These are phyloP conservation scores for Pochonia chlamydosporia DNA, from an alignment of 2,329 filamentous ascomycete genomes.

Conservation along the genomic window DNA sequence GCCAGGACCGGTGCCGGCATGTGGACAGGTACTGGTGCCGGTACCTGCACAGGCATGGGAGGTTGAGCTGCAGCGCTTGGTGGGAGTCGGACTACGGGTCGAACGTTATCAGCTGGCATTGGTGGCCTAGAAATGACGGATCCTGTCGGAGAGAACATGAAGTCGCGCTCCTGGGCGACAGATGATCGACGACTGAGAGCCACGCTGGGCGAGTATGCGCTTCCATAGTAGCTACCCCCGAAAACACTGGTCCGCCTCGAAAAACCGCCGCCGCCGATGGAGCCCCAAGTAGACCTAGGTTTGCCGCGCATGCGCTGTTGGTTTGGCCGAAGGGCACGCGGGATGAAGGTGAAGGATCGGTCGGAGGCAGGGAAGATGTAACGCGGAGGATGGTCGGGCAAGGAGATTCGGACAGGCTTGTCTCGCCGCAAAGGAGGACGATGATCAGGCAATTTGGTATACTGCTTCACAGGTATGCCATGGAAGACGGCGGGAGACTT, in stretches of 20 bases:
- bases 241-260: constrained; percentile 83
- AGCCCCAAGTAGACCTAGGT: constrained; percentile 66
- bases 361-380: constrained; percentile 90
- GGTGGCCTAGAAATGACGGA: constrained; percentile 68
- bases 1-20: neutral
- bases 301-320: constrained; percentile 71
- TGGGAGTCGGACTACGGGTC: constrained; percentile 79
- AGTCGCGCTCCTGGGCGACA: constrained; percentile 60
- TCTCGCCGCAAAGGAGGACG: constrained; percentile 89
- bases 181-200: constrained; percentile 88
- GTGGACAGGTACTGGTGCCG: constrained; percentile 12
- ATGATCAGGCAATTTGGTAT: constrained; percentile 92
- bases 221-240: constrained; percentile 63
- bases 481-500: constrained; percentile 64
- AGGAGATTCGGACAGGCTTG: constrained; percentile 90
- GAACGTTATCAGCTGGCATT: constrained; percentile 52
- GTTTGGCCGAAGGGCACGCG: constrained; percentile 85
- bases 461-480: constrained; percentile 76
- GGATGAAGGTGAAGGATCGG: constrained; percentile 96
- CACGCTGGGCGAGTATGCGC: constrained; percentile 78
- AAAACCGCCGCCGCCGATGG: constrained; percentile 56
- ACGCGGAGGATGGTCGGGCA: constrained; percentile 71
- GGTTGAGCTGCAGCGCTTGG: constrained; percentile 46
- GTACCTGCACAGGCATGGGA: constrained; percentile 18
- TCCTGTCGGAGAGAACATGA: constrained; percentile 72